These are phyloP conservation scores for Pichia kudriavzevii DNA, from an alignment of 1,139 yeast genomes.

Conservation along the genomic window DNA sequence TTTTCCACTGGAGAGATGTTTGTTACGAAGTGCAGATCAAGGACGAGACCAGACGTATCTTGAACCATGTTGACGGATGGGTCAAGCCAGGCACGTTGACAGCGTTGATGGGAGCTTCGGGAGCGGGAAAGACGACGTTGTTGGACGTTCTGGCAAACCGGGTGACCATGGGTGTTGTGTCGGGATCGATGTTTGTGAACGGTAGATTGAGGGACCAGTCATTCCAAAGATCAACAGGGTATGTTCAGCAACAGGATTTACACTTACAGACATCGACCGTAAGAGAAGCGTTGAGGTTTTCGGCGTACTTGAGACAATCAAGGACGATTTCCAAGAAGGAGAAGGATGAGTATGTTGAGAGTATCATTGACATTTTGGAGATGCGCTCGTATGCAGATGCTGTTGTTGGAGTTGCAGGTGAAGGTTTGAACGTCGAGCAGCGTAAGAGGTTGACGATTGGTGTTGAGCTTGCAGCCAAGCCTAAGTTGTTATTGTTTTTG, in stretches of 20 bases:
- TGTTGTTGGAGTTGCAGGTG: slow-evolving; percentile 48
- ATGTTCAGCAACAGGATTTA: slow-evolving; percentile 61
- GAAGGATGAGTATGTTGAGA: slow-evolving; percentile 51
- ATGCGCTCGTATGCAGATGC: slow-evolving; percentile 62
- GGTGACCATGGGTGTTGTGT: slow-evolving; percentile 49
- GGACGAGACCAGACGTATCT: slow-evolving; percentile 40
- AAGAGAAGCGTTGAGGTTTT: slow-evolving; percentile 52
- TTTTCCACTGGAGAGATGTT: slow-evolving; percentile 44
- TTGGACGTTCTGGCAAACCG: slow-evolving; percentile 54
- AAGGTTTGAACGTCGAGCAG: slow-evolving; percentile 60
- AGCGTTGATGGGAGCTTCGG: slow-evolving; percentile 63
- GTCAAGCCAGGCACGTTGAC: slow-evolving; percentile 61
- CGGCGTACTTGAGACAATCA: slow-evolving; percentile 59
- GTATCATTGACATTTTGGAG: slow-evolving; percentile 47
- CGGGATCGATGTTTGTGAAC: slow-evolving; percentile 59
- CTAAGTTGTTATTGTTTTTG: slow-evolving; percentile 42
- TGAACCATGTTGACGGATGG: slow-evolving; percentile 55
- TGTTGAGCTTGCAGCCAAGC: slow-evolving; percentile 52
- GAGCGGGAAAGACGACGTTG: slow-evolving; percentile 65
- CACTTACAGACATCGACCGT: slow-evolving; percentile 53
- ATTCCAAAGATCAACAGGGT: slow-evolving; percentile 56
- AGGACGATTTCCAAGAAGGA: slow-evolving; percentile 39
- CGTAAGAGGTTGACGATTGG: slow-evolving; percentile 61
- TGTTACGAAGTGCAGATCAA: slow-evolving; percentile 33
- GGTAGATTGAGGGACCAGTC: slow-evolving; percentile 46